phyloP scores from a whole-genome alignment of 2,329 filamentous ascomycete species.

The Tricladium varicosporioides region DNA sequence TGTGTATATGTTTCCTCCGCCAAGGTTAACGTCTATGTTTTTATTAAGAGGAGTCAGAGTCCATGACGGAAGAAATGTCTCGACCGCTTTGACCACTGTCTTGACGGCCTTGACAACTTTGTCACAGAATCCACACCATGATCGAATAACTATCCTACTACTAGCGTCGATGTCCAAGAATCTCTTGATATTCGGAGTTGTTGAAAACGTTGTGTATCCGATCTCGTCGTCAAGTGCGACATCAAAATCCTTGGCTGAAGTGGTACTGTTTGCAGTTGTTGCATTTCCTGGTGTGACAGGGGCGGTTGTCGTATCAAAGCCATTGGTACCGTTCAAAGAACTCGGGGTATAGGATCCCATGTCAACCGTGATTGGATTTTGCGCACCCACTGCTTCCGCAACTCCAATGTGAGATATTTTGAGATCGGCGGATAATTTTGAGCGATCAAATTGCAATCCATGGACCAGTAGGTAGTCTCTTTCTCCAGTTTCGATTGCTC shows the following conservation, averaged over 20 bases:
- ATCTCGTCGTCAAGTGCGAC: conserved; percentile 6
- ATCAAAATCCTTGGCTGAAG: conserved; percentile 2
- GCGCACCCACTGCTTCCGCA: conserved; percentile 2
- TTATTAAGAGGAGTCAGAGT: conserved; percentile 9
- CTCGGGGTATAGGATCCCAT: conserved; percentile 9
- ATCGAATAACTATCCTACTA: background rate
- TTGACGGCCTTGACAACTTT: conserved; percentile 7
- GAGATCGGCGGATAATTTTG: background rate
- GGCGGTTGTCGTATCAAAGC: conserved; percentile 3
- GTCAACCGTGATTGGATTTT: conserved; percentile 10
- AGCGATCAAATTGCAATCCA: conserved; percentile 3
- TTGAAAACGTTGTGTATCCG: conserved; percentile 5
- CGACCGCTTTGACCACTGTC: background rate
- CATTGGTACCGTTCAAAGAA: conserved; percentile 1
- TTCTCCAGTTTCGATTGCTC: conserved; percentile 3
- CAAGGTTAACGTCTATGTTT: conserved; percentile 3
- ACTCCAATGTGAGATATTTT: conserved; percentile 6
- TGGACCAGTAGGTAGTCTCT: conserved; percentile 8
- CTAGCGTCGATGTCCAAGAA: conserved; percentile 5
- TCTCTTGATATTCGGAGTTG: background rate
- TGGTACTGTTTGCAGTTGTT: background rate
- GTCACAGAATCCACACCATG: conserved; percentile 2
- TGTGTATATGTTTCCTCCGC: conserved; percentile 7
- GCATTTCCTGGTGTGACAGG: background rate
- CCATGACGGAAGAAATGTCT: conserved; percentile 10